Base-by-base conservation (phyloP, 129 eudicot genomes). In the Oenanthe sinensis region DNA sequence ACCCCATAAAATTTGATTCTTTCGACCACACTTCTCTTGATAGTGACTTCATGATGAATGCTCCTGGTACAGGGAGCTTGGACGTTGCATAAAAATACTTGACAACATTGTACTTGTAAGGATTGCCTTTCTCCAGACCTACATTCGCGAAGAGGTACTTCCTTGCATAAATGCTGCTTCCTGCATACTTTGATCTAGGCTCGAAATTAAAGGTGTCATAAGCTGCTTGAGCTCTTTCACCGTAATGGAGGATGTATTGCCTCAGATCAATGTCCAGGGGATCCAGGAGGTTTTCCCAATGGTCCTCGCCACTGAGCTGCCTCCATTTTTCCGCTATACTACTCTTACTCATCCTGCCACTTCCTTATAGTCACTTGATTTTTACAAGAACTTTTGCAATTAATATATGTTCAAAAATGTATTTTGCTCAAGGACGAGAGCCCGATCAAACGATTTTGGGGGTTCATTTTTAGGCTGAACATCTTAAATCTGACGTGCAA, bases 1-100 rank as follows among this genome's bases (percentile, higher is more conserved):
- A 88, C 71, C 88, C 92, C 43, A 88, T 84, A 84, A 86, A 88
- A 52, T 88, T 88, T 5, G 88, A 84, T 74, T 88, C 83, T 71
- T 75, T 86, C 80, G 85, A 79, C 90, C 92, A 88, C 10, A 85
- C 77, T 9, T 84, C 82, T 33, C 76, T 50, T 12, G 85, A 85
- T 22, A 79, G 43, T 1, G 92, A 88, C 44, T 28, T 80, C 0
- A 90, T 42, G 19, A 88, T 80, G 22, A 88, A 85, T 28, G 84
- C 83, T 22, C 82, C 86, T 4, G 89, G 91, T 11, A 88, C 76
- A 6, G 42, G 7, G 10, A 83, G 43, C 3, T 79, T 70, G 7
- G 89, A 86, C 9, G 82, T 84, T 26, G 85, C 87, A 24, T 85
- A 88, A 42, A 86, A 6, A 78, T 83, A 86, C 69, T 86, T 83